Conservation (phyloP, 164 flowering plant species). For the Protea cynaroides region DNA sequence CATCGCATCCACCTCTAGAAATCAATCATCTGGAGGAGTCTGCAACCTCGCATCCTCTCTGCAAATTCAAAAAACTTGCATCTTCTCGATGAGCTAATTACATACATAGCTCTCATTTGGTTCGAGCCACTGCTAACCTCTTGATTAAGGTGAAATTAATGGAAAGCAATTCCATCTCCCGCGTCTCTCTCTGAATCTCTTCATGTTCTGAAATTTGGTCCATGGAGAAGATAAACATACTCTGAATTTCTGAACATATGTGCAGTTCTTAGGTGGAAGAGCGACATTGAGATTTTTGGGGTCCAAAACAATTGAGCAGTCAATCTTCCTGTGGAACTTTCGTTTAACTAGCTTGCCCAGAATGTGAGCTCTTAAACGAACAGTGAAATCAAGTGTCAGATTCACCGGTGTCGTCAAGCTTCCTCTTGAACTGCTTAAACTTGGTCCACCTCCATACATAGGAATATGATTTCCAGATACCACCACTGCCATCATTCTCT, state of each 20-base stretch:
- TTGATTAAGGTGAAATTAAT: no score
- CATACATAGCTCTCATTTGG: no score
- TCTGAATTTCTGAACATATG: conserved; percentile 21
- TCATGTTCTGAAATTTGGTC: no score
- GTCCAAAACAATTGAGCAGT: conserved; percentile 43
- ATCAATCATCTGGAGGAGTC: no score
- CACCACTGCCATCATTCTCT: conserved; percentile 38
- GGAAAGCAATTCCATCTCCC: no score
- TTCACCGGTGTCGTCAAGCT: conserved; percentile 41
- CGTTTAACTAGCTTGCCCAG: conserved; percentile 81
- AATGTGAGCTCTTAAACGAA: conserved; percentile 69
- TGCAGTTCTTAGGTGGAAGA: conserved; percentile 56
- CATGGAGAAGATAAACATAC: no score
- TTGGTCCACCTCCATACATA: conserved; percentile 71
- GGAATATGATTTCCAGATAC: conserved; percentile 65
- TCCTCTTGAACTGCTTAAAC: conserved; percentile 57
- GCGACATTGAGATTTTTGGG: conserved; percentile 42
- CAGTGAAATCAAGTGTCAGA: conserved; percentile 43
- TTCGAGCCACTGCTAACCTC: no score
- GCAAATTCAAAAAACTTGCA: no score
- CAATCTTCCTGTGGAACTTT: conserved; percentile 55
- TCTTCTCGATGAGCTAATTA: no score
- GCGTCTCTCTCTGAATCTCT: no score
- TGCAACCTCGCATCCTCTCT: no score
- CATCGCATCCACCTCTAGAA: no score